Evolutionary conservation across 768 basidiomycete species (phyloP), one percentile per base, ranked within the genome.

Genomic region (Pisolithus tinctorius): DNA sequence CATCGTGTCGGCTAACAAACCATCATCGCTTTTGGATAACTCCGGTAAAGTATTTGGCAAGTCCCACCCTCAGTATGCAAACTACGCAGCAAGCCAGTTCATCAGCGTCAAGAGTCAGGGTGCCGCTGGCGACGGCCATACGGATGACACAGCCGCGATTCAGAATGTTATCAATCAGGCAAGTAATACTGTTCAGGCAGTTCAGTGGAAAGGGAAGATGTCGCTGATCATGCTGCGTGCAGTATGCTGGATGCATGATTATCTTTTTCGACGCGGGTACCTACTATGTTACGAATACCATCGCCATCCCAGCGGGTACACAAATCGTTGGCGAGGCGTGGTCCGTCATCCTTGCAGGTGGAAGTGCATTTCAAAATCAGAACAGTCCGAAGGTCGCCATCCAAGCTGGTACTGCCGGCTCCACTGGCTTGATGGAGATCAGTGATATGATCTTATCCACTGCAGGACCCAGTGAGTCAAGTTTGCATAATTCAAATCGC

Each of bases 121-220:
- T 4, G 86, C 86, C 1, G 75, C 70, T 52, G 87, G 87, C 29
- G 85, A 89, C 56, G 87, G 87, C 10, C 61, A 57, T 8, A 83
- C 85, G 2, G 88, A 90, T 64, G 88, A 90, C 58, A 88, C 86
- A 0, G 74, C 70, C 36, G 84, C 81, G 13, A 70, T 90, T 25
- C 73, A 80, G 55, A 68, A 71, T 5, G 69, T 86, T 26, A 74
- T 90, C 52, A 64, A 73, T 48, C 65, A 80, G 69, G 84, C 79
- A 49, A 20, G 57, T n/a, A 37, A 11, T 14, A 23, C 16, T 11
- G 6, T 23, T 23, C 13, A 10, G 31, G 8, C 38, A 20, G 16
- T 40, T 14, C 6, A 7, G 2, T 31, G 7, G 16, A 23, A 23
- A 17, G 36, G 42, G n/a, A 29, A 45, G 27, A 13, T 47, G 26